A percentile compares a stretch with the other conserved stretches of the same genome.
Conservation (phyloP, 768 basidiomycete species). For the Boletus sensibilis region DNA sequence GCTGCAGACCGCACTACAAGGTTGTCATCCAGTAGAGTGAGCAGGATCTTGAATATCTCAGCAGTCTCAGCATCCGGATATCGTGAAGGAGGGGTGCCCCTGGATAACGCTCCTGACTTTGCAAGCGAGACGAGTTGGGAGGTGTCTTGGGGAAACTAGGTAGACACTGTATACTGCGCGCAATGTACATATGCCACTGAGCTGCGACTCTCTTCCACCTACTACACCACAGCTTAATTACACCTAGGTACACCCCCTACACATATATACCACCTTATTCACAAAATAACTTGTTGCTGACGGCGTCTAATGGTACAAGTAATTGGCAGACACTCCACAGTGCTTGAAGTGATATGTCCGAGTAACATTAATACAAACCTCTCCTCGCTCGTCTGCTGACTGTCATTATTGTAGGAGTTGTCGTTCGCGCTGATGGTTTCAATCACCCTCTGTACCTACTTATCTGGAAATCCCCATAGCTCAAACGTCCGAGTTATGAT, state of each 20-base stretch:
- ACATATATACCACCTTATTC: neutral
- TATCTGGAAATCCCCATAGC: too few relatives aligned
- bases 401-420: neutral
- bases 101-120: constrained; percentile 80
- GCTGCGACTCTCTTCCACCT: too few relatives aligned
- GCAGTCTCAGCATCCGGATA: constrained; percentile 65
- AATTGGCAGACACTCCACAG: neutral
- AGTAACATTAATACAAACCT: neutral
- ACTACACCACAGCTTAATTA: too few relatives aligned
- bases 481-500: too few relatives aligned
- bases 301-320: too few relatives aligned
- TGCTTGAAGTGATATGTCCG: too few relatives aligned
- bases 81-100: constrained; percentile 69
- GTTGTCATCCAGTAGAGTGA: constrained; percentile 56
- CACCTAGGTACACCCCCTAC: too few relatives aligned
- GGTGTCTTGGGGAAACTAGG: too few relatives aligned
- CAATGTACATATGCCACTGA: too few relatives aligned
- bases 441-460: too few relatives aligned
- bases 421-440: neutral
- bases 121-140: too few relatives aligned
- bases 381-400: neutral
- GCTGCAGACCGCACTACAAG: constrained; percentile 40
- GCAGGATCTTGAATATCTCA: constrained; percentile 53
- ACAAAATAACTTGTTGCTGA: neutral
- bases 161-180: too few relatives aligned